Percentiles rank a stretch among this genome's conserved stretches.
These are phyloP conservation scores for Hagleromyces aurorensis DNA, from an alignment of 805 yeast genomes.

Conservation along the genomic window DNA sequence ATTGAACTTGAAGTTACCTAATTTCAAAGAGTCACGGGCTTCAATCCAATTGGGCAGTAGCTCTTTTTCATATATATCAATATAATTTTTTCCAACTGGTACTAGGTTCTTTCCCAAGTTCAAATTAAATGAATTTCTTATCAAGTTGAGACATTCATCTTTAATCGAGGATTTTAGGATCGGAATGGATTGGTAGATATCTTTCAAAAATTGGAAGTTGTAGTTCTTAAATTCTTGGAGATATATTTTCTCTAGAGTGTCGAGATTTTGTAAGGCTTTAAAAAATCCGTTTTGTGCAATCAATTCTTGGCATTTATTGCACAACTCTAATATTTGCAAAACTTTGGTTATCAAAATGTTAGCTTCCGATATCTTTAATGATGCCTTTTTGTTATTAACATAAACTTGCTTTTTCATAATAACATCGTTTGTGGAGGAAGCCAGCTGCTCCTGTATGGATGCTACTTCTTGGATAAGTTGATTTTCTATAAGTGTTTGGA, in stretches of 20 bases:
- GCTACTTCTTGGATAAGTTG: slow-evolving; percentile 45
- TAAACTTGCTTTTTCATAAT: slow-evolving; percentile 52
- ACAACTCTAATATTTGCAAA: slow-evolving; percentile 73
- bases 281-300: slow-evolving; percentile 69
- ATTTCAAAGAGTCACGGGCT: slow-evolving; percentile 48
- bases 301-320: slow-evolving; percentile 78
- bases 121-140: slow-evolving; percentile 56
- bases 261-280: slow-evolving; percentile 77
- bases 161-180: slow-evolving; percentile 62
- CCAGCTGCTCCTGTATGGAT: slow-evolving; percentile 49
- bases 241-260: slow-evolving; percentile 62
- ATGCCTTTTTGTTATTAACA: slow-evolving; percentile 54
- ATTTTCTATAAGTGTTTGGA: slow-evolving; percentile 48
- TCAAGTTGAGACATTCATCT: slow-evolving; percentile 60
- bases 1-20: slow-evolving; percentile 54
- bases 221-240: slow-evolving; percentile 63
- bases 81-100: slow-evolving; percentile 33
- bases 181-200: slow-evolving; percentile 71
- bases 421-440: slow-evolving; percentile 58
- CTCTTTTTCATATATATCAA: slow-evolving; percentile 47
- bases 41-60: slow-evolving; percentile 49
- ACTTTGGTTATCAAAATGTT: slow-evolving; percentile 61
- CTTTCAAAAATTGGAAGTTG: slow-evolving; percentile 54
- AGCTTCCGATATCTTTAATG: slow-evolving; percentile 64
- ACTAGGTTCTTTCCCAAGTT: slow-evolving; percentile 54